These are phyloP conservation scores for Dioscorea dumetorum DNA, from an alignment of 106 monocot genomes.

Conservation along the genomic window DNA sequence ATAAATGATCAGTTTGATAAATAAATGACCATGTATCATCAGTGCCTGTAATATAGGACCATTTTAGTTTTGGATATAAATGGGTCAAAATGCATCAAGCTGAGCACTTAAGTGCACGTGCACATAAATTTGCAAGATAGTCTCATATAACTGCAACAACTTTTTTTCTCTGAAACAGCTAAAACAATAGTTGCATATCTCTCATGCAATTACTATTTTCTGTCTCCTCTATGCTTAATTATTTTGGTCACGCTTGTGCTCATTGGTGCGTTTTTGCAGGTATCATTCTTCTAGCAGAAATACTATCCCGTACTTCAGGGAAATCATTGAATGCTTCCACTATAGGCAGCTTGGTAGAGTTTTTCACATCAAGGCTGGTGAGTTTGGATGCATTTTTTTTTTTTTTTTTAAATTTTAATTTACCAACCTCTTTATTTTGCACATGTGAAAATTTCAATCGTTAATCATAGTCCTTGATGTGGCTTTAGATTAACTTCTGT, in stretches of 20 bases:
- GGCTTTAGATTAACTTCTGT: too few species aligned
- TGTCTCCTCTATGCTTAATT: neutral
- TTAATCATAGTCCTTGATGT: neutral
- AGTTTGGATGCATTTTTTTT: conserved; percentile 14
- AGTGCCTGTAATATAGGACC: too few species aligned
- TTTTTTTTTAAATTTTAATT: neutral
- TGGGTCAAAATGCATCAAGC: too few species aligned
- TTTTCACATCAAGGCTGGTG: conserved; percentile 83
- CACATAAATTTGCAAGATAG: too few species aligned
- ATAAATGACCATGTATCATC: too few species aligned
- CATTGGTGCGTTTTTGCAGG: conserved; percentile 35
- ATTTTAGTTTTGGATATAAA: too few species aligned
- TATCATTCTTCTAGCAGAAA: conserved; percentile 66
- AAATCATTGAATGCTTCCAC: conserved; percentile 43
- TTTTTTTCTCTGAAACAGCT: too few species aligned
- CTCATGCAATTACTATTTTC: neutral
- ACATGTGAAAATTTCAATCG: neutral
- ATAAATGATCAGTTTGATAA: too few species aligned
- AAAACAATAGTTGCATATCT: too few species aligned
- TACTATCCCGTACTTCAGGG: conserved; percentile 31
- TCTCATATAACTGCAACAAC: too few species aligned
- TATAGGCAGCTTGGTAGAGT: conserved; percentile 52
- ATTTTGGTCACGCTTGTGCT: neutral
- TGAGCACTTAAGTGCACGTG: too few species aligned
- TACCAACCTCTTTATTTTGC: neutral